These are phyloP conservation scores for Colletotrichum godetiae DNA, from an alignment of 2,329 filamentous ascomycete genomes.

Conservation along the genomic window DNA sequence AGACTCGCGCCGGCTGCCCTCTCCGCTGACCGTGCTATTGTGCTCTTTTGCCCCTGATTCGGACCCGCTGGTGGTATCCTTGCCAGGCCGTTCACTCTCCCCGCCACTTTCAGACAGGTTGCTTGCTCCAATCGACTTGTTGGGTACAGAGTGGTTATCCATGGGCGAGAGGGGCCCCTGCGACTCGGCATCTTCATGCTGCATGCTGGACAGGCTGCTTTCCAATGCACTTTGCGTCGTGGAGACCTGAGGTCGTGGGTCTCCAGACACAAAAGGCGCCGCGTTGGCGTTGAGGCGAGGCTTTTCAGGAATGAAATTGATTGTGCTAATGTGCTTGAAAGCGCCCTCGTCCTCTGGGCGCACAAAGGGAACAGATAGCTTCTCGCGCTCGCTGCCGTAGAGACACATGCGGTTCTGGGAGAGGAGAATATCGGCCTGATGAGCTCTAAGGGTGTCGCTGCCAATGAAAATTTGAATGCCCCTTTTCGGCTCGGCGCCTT, in stretches of 20 bases:
- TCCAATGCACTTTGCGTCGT: constrained; percentile 35
- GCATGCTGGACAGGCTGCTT: constrained; percentile 40
- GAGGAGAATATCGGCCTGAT: constrained; percentile 91
- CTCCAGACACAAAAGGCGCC: constrained; percentile 53
- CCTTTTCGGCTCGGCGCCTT: constrained; percentile 63
- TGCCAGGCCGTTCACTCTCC: constrained; percentile 54
- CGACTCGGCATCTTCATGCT: constrained; percentile 42
- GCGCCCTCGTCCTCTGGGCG: constrained; percentile 86
- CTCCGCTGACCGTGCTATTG: constrained; percentile 28
- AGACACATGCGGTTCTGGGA: constrained; percentile 91
- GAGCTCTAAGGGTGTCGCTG: constrained; percentile 85
- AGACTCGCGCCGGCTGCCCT: constrained; percentile 54
- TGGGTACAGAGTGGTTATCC: constrained; percentile 47
- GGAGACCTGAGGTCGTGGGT: constrained; percentile 43
- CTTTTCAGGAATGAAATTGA: constrained; percentile 64
- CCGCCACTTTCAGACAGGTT: constrained; percentile 56
- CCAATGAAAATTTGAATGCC: constrained; percentile 88
- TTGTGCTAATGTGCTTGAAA: constrained; percentile 82
- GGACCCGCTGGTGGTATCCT: constrained; percentile 29
- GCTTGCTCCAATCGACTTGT: constrained; percentile 47
- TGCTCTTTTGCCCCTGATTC: constrained; percentile 28
- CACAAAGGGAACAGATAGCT: constrained; percentile 90
- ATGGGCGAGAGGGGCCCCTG: constrained; percentile 49
- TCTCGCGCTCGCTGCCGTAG: constrained; percentile 87
- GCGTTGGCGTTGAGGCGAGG: constrained; percentile 68